Base-by-base conservation (phyloP, 1,284 basidiomycete species). In the Marasmius tenuissimus region DNA sequence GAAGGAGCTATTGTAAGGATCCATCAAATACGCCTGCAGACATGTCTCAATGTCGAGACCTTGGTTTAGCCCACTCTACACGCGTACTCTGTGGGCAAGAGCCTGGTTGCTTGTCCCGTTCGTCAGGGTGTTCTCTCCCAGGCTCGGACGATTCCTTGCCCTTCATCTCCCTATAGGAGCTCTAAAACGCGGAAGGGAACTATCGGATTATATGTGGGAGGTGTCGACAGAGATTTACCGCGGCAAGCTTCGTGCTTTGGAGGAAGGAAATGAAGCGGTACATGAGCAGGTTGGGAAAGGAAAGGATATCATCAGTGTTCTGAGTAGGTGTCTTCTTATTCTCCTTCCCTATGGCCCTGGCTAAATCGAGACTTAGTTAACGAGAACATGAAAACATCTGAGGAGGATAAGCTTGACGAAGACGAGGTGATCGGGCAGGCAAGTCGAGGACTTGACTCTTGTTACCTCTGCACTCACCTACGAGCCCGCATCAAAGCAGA, bases 241-340 rank as follows among this genome's bases (percentile, higher is more conserved):
- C 33, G 68, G 67, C 27, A 85, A 81, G 70, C 76, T 72, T 67
- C 66, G 60, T n/a, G 75, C 75, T 1, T 60, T 82, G 5, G 66
- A 65, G 18, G 65, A 69, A 57, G 78, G 76, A 0, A 73, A 79
- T 38, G 71, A 75, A 14, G 72, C 68, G 6, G 61, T 77, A 0
- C 55, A 62, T 8, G 60, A 68, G 11, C 74, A 78, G 55, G 63
- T 76, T 34, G 75, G 73, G 0, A 67, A 66, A 38, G 78, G 76
- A 20, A 81, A 79, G 54, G 81, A 84, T 68, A 76, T 84, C 52
- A 73, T 84, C 55, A 83, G 79, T 60, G 74, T 79, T 57, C 66
- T 84, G 11, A 71, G 81, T 80, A 64, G 27, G 77, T 71, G 34
- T 7, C 7, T 33, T 35, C 37, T 4, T 16, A 20, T 45, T 34